Conservation (phyloP, 1,284 basidiomycete genomes). For the Tremellales sp. region DNA sequence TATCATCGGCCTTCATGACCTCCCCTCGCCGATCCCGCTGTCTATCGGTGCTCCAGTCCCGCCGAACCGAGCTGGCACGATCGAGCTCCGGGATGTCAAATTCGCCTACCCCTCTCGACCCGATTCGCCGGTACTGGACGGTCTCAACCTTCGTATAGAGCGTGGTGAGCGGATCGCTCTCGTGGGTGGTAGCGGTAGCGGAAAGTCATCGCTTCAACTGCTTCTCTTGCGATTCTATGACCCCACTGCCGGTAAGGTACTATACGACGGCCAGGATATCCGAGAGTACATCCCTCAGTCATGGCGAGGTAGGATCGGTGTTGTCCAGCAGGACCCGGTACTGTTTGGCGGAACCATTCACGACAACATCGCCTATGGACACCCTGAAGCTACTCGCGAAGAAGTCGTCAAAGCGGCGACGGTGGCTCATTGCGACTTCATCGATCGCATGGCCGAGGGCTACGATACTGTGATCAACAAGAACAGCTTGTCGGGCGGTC, state of each 20-base stretch:
- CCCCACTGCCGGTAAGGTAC: constrained; percentile 66
- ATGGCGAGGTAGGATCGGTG: constrained; percentile 80
- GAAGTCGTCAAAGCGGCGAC: constrained; percentile 84
- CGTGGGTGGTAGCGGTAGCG: constrained; percentile 49
- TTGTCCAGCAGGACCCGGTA: constrained; percentile 68
- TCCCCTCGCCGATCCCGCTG: constrained; percentile 41
- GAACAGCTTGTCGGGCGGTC: constrained; percentile 49
- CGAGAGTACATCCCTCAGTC: constrained; percentile 72
- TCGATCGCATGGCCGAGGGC: constrained; percentile 83
- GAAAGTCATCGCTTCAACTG: constrained; percentile 59
- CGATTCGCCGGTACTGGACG: constrained; percentile 74
- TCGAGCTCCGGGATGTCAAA: constrained; percentile 68
- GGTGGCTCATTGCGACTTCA: constrained; percentile 92
- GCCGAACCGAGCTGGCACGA: constrained; percentile 57
- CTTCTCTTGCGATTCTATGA: constrained; percentile 90
- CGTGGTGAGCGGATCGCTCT: constrained; percentile 51
- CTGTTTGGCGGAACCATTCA: constrained; percentile 75
- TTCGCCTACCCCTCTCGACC: constrained; percentile 92
- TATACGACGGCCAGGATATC: constrained; percentile 71
- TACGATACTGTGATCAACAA: constrained; percentile 53
- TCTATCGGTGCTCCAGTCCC: constrained; percentile 34
- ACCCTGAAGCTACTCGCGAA: constrained; percentile 64
- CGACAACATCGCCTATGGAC: constrained; percentile 89
- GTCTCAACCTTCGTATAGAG: constrained; percentile 52
- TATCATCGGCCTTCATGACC: constrained; percentile 39